Percentiles rank a stretch among this genome's conserved stretches.
Conservation (phyloP, 345 rosid species). For the Psidium guajava region DNA sequence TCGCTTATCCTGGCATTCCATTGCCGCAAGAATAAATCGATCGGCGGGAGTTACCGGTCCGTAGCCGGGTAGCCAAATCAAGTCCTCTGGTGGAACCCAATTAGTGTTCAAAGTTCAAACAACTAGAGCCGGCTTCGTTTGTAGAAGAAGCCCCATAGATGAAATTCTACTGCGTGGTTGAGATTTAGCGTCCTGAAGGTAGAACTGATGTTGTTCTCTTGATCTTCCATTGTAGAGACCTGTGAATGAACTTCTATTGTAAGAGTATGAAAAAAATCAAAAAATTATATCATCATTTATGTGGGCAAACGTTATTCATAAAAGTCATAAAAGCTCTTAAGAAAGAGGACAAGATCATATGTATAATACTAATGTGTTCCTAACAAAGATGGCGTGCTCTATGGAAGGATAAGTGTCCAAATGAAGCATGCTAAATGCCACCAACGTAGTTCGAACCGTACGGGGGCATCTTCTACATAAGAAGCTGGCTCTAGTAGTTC, state of each 20-base stretch:
- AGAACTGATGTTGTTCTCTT: neutral
- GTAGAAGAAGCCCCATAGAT: neutral
- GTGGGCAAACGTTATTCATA: neutral
- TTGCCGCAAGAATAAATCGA: neutral
- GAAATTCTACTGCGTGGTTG: no score
- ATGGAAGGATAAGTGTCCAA: neutral
- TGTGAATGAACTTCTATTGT: neutral
- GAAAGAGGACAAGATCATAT: neutral
- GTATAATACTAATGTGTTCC: neutral
- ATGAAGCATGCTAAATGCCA: neutral
- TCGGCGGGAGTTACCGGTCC: neutral
- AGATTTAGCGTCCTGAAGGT: neutral
- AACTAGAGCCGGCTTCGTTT: no score
- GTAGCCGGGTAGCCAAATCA: neutral
- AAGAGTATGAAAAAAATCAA: neutral
- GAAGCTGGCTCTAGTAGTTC: neutral
- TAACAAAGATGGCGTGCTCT: neutral
- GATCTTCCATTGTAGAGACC: neutral
- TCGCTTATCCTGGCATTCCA: neutral
- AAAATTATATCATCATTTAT: no score
- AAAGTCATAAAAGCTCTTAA: neutral
- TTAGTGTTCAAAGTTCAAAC: neutral
- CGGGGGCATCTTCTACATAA: neutral
- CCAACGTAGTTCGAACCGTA: neutral
- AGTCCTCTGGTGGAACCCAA: neutral